Evolutionary conservation across 2,329 filamentous ascomycete species (phyloP), one percentile per base, ranked within the genome.

Genomic region (Ophiosphaerella herpotricha): DNA sequence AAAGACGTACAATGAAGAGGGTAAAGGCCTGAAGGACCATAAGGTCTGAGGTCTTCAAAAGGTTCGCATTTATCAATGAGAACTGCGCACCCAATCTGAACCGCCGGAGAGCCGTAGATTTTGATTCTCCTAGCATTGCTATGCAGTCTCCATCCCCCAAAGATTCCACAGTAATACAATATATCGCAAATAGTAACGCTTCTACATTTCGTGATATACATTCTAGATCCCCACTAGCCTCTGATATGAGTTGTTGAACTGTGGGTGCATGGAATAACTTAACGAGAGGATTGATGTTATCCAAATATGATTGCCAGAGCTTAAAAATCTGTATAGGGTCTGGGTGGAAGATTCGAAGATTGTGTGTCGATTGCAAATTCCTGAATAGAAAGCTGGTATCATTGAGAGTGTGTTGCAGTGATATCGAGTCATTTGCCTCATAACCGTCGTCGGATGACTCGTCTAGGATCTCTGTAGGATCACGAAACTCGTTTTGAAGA

Each of bases 261-360:
- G 85, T 85, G 0, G 89, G 88, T 1, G 87, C 81, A 65, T 93
- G 89, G 21, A 90, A 84, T 39, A 85, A 64, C 66, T 91, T 92
- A 58, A 85, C 83, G 39, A 91, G 69, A 0, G 89, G 88, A 61
- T 92, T 88, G 47, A 92, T 85, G 53, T 89, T 85, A 41, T 90
- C 85, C 5, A 91, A 75, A 57, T 87, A 91, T 7, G 84, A 77
- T 66, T 91, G 86, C 89, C 89, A 93, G 5, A 93, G 78, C 43
- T 81, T 80, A 61, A 89, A 85, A 23, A 89, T 82, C 31, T 89
- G 84, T 11, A 83, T 79, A 0, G 85, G 81, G 4, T 83, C 77
- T 0, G 89, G 89, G 58, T 88, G 85, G 0, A 85, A 57, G 2
- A 73, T 67, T 9, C 57, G 55, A 13, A 71, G 50, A 18, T 42